phyloP scores from a whole-genome alignment of 2,329 filamentous ascomycete species.

The Colletotrichum costaricense region DNA sequence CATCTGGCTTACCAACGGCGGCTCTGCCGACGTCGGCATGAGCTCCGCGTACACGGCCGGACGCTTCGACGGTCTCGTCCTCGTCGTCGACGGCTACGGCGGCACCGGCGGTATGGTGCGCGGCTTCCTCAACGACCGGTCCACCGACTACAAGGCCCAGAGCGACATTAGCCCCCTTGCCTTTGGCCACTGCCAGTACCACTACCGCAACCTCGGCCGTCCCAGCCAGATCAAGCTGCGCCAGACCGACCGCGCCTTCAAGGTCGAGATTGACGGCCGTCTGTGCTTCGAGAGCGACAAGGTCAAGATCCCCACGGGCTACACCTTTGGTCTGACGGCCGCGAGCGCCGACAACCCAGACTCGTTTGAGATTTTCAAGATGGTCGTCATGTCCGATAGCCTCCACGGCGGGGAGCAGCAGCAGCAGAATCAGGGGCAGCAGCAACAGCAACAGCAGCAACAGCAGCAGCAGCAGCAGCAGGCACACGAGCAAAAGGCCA shows the following conservation, averaged over 20 bases:
- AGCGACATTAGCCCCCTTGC: constrained; percentile 84
- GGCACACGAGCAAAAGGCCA: constrained; percentile 42
- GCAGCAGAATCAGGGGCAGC: constrained; percentile 44
- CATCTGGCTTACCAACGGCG: constrained; percentile 87
- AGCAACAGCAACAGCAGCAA: constrained; percentile 48
- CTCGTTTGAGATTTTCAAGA: constrained; percentile 92
- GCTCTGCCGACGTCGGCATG: constrained; percentile 72
- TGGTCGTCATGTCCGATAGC: constrained; percentile 75
- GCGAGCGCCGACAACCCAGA: constrained; percentile 92
- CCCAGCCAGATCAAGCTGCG: constrained; percentile 82
- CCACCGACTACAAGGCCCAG: constrained; percentile 80
- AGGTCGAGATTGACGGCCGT: constrained; percentile 82
- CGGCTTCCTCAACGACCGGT: constrained; percentile 94
- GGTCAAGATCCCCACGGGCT: constrained; percentile 81
- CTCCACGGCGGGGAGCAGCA: constrained; percentile 44
- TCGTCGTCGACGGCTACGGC: constrained; percentile 87
- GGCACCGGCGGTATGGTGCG: constrained; percentile 83
- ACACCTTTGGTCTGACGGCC: constrained; percentile 88
- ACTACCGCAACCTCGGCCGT: constrained; percentile 91
- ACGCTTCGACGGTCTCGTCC: constrained; percentile 88
- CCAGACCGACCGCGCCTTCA: constrained; percentile 73
- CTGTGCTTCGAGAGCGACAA: constrained; percentile 87
- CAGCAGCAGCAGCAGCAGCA: constrained; percentile 48
- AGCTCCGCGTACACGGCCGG: constrained; percentile 86
- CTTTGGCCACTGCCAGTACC: constrained; percentile 92